Evolutionary conservation across 768 basidiomycete species (phyloP).

Genomic region (Tephrocybe sp.): DNA sequence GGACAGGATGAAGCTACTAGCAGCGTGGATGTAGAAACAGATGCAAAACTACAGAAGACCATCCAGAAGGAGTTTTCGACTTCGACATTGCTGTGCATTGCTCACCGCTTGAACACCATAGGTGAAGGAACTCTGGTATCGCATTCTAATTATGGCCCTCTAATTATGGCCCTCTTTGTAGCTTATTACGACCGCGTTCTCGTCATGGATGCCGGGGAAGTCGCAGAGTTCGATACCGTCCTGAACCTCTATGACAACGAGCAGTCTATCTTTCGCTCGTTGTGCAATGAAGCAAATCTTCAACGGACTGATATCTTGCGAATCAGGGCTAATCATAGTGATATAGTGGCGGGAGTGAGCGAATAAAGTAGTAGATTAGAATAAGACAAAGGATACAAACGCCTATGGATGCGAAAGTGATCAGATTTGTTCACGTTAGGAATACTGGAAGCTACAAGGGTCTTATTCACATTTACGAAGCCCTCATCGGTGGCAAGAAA

Average conservation of each 20-base stretch:
- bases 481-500: no score
- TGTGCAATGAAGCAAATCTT: constrained; percentile 66
- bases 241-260: constrained; percentile 58
- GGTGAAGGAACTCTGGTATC: constrained; percentile 24
- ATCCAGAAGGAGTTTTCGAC: constrained; percentile 59
- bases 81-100: constrained; percentile 57
- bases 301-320: constrained; percentile 52
- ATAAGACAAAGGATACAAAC: no score
- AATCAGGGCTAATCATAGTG: constrained; percentile 41
- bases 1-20: constrained; percentile 61
- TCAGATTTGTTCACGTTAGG: no score
- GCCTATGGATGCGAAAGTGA: no score
- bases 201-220: constrained; percentile 70
- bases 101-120: constrained; percentile 59
- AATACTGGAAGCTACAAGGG: no score
- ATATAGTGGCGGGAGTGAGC: no score
- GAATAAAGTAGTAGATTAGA: no score
- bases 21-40: constrained; percentile 60
- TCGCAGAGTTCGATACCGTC: constrained; percentile 76
- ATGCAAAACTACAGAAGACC: constrained; percentile 58
- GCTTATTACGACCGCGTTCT: constrained; percentile 67
- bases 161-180: constrained; percentile 15
- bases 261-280: constrained; percentile 64
- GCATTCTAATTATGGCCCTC: constrained; percentile 4
- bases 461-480: no score